A percentile compares a stretch with the other conserved stretches of the same genome.
Conservation (phyloP, 768 basidiomycete genomes). For the Ramaria sp. region DNA sequence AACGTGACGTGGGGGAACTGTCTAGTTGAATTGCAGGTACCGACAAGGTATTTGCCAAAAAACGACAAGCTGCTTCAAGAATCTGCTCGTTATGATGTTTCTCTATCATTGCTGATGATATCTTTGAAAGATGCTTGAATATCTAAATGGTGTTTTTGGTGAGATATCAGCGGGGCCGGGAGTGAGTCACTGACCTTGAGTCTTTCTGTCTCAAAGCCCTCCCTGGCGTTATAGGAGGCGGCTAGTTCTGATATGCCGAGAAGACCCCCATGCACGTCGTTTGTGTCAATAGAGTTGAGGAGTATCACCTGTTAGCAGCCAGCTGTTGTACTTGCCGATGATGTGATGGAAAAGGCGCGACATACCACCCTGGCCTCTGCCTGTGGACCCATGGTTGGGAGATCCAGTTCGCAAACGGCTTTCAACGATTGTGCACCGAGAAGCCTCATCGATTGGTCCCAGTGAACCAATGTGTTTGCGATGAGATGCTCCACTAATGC, state of each 20-base stretch:
- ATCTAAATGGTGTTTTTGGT: slow-evolving; percentile 34
- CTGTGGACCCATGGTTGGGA: slow-evolving; percentile 39
- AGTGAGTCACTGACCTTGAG: slow-evolving; percentile 22
- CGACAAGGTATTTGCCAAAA: slow-evolving; percentile 62
- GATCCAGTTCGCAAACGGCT: slow-evolving; percentile 52
- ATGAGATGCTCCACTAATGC: slow-evolving; percentile 65
- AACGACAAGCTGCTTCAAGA: slow-evolving; percentile 56
- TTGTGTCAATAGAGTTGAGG: slow-evolving; percentile 50
- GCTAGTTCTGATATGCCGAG: slow-evolving; percentile 66
- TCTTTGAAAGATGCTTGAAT: slow-evolving; percentile 43
- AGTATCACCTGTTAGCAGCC: slow-evolving; percentile 35
- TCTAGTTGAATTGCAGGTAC: slow-evolving; percentile 36
- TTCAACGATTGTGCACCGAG: slow-evolving; percentile 69
- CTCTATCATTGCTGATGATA: slow-evolving; percentile 50
- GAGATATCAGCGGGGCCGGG: neutral
- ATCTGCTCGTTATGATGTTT: slow-evolving; percentile 63
- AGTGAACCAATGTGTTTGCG: slow-evolving; percentile 70
- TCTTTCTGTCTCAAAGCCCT: slow-evolving; percentile 18
- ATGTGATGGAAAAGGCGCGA: neutral
- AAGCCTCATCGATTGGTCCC: slow-evolving; percentile 75
- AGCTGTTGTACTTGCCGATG: neutral
- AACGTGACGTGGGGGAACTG: slow-evolving; percentile 40
- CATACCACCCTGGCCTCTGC: slow-evolving; percentile 45
- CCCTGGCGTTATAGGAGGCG: slow-evolving; percentile 35
- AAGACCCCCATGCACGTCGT: slow-evolving; percentile 77